Conservation (phyloP, 495 filamentous ascomycete genomes). For the Pseudoneurospora amorphoporcata region DNA sequence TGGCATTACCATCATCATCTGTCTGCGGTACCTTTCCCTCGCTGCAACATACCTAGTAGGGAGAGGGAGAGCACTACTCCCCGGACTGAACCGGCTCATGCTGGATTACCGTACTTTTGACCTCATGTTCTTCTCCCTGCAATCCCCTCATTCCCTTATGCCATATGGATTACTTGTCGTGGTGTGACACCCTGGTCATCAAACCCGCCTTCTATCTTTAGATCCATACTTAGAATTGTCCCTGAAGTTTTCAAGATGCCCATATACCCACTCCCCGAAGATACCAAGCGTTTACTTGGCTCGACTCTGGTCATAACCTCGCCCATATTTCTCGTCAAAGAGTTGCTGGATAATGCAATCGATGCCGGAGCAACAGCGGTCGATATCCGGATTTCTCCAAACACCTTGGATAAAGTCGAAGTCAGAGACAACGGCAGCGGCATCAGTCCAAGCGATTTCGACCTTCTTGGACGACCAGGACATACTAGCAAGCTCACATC, state of each 20-base stretch:
- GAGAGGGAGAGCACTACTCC: background rate
- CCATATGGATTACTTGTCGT: background rate
- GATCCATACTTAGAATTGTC: no score
- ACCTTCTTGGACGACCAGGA: constrained; percentile 54
- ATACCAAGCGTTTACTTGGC: constrained; percentile 56
- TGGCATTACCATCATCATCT: background rate
- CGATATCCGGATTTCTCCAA: constrained; percentile 59
- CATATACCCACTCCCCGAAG: constrained; percentile 47
- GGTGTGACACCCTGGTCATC: background rate
- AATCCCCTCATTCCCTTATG: background rate
- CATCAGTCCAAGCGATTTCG: constrained; percentile 61
- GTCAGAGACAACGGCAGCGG: constrained; percentile 86
- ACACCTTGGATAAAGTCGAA: constrained; percentile 74
- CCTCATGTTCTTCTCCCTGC: background rate
- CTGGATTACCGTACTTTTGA: background rate
- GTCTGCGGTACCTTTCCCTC: background rate
- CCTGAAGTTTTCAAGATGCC: constrained; percentile 11
- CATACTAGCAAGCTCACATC: constrained; percentile 80
- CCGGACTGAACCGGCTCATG: background rate
- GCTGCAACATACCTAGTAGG: background rate
- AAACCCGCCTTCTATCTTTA: background rate
- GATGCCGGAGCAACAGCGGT: constrained; percentile 71
- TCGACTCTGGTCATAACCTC: constrained; percentile 65
- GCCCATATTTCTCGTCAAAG: constrained; percentile 69
- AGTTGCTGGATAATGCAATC: constrained; percentile 84